Conservation (phyloP, 345 rosid species). For the Camelina hispida region DNA sequence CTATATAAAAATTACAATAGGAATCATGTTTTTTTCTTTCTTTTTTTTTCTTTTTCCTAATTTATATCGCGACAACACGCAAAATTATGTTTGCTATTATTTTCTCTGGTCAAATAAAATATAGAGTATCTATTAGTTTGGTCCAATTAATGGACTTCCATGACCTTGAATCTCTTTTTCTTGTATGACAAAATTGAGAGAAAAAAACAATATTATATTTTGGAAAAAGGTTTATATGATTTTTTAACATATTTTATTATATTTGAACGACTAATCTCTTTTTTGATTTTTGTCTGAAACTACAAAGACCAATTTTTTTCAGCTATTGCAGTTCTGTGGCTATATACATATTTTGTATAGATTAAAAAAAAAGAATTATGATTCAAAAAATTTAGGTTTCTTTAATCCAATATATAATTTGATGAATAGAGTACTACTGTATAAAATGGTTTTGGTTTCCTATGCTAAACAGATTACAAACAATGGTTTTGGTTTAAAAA, state of each 20-base stretch:
- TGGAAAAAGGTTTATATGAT: constrained; percentile 8
- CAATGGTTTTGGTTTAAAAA: constrained; percentile 15
- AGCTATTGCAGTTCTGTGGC: no score
- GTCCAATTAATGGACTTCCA: constrained; percentile 2
- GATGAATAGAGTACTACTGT: no score
- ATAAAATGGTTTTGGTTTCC: background rate
- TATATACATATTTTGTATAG: no score
- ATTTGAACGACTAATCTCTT: background rate
- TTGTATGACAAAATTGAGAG: background rate
- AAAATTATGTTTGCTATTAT: background rate
- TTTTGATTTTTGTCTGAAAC: background rate
- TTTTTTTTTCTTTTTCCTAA: no score
- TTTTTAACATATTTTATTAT: constrained; percentile 17
- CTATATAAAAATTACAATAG: background rate
- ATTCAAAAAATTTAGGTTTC: no score
- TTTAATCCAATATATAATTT: no score
- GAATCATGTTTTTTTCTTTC: constrained; percentile 11
- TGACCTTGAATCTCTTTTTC: background rate
- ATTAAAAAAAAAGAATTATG: no score
- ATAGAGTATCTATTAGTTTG: background rate
- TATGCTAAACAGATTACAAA: background rate
- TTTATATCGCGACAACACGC: constrained; percentile 10
- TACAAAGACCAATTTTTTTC: constrained; percentile 1
- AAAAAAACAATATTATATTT: background rate
- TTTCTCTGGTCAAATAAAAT: constrained; percentile 5